A percentile compares a stretch with the other conserved stretches of the same genome.
Evolutionary conservation across 805 yeast species (phyloP).

Genomic region (Sporopachydermia lactativora): DNA sequence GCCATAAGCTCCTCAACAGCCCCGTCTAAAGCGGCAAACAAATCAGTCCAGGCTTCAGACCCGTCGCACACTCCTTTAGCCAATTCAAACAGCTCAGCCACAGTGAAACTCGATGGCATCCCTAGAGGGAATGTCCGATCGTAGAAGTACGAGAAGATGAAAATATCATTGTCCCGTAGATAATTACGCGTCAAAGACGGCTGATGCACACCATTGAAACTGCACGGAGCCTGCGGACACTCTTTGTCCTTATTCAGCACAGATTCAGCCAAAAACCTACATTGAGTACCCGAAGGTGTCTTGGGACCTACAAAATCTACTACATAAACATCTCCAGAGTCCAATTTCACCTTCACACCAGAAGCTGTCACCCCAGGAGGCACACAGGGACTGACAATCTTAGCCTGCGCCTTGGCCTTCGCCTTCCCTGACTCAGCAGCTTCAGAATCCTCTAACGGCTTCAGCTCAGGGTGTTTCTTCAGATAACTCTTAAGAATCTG

Average conservation of each 20-base stretch:
- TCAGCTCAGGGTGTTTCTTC: conserved; percentile 20
- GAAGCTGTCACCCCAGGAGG: conserved; percentile 61
- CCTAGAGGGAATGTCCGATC: conserved; percentile 92
- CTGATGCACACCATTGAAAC: conserved; percentile 95
- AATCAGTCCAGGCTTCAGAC: conserved; percentile 51
- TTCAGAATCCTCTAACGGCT: conserved; percentile 25
- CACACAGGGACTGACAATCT: conserved; percentile 69
- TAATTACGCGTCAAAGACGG: conserved; percentile 79
- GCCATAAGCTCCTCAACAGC: conserved; percentile 50
- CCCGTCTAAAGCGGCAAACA: conserved; percentile 51
- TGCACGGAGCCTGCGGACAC: conserved; percentile 72
- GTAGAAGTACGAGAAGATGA: conserved; percentile 85
- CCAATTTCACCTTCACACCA: conserved; percentile 45
- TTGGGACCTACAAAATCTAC: conserved; percentile 56
- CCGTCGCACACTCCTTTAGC: conserved; percentile 83
- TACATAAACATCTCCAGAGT: conserved; percentile 26
- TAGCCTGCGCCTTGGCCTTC: conserved; percentile 24
- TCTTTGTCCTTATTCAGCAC: conserved; percentile 71
- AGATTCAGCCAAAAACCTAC: conserved; percentile 72
- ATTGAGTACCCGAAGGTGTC: conserved; percentile 61
- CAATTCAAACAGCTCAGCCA: conserved; percentile 71
- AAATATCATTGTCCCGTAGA: conserved; percentile 61
- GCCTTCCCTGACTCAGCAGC: too few species aligned
- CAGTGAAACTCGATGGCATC: conserved; percentile 80
- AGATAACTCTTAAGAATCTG: conserved; percentile 41